Evolutionary conservation across 768 basidiomycete species (phyloP).

Genomic region (Clavaria fumosa): DNA sequence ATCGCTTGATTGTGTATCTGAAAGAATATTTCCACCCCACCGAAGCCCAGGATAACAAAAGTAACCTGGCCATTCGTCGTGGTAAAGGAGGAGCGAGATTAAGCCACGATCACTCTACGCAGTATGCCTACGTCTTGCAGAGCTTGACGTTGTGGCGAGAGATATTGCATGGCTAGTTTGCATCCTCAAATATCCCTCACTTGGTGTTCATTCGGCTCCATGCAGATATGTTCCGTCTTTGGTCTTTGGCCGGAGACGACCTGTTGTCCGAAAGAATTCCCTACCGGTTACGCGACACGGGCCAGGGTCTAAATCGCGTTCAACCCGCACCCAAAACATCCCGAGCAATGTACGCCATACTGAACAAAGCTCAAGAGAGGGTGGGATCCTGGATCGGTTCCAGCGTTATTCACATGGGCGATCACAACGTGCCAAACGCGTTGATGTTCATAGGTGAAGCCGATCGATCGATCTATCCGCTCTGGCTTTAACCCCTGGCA

Average conservation of each 20-base stretch:
- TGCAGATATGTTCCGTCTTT: constrained; percentile 77
- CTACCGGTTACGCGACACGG: constrained; percentile 77
- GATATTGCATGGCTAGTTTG: constrained; percentile 54
- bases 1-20: constrained; percentile 64
- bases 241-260: constrained; percentile 71
- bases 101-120: constrained; percentile 72
- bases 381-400: constrained; percentile 79
- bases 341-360: constrained; percentile 80
- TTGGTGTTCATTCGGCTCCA: constrained; percentile 3
- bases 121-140: constrained; percentile 76
- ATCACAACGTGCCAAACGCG: constrained; percentile 73
- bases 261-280: constrained; percentile 57
- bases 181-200: not conserved
- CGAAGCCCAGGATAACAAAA: constrained; percentile 44
- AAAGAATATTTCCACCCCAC: constrained; percentile 68
- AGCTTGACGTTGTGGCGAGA: constrained; percentile 80
- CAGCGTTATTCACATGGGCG: constrained; percentile 82
- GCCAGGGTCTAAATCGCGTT: constrained; percentile 82
- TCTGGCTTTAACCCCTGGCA: not conserved
- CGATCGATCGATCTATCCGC: not conserved
- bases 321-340: constrained; percentile 78
- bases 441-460: constrained; percentile 60
- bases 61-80: constrained; percentile 64
- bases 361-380: constrained; percentile 68
- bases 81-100: constrained; percentile 68